These are phyloP conservation scores for Chimonanthus praecox DNA, from an alignment of 164 flowering plant genomes.

Conservation along the genomic window DNA sequence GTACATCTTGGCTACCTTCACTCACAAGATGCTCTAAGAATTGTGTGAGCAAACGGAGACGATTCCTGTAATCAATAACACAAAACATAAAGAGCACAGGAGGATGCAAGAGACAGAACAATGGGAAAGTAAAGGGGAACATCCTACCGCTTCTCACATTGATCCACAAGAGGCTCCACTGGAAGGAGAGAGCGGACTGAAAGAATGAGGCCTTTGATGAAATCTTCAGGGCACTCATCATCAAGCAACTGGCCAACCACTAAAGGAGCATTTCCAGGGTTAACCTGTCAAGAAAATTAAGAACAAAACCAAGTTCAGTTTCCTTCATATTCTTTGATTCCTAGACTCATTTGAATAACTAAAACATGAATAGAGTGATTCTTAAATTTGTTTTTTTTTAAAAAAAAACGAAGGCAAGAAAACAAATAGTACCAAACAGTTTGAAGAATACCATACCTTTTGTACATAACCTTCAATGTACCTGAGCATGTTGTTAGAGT, in stretches of 20 bases:
- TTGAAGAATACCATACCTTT: conserved; percentile 44
- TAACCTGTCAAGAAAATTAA: conserved; percentile 48
- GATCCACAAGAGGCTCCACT: conserved; percentile 96
- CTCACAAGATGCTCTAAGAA: conserved; percentile 99
- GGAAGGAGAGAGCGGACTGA: conserved; percentile 82
- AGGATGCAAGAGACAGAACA: background rate
- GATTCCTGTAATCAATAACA: conserved; percentile 58
- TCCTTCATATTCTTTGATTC: background rate
- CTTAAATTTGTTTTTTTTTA: too few relatives aligned
- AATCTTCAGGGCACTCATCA: conserved; percentile 99
- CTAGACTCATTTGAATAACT: background rate
- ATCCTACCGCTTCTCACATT: conserved; percentile 91
- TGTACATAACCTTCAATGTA: conserved; percentile 99
- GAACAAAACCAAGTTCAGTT: background rate
- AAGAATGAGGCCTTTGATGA: conserved; percentile 80
- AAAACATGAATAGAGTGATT: background rate
- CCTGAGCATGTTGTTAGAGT: conserved; percentile 93
- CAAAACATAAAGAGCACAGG: conserved; percentile 10
- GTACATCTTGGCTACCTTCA: conserved; percentile 99
- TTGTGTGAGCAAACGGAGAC: conserved; percentile 92
- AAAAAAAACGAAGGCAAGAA: background rate
- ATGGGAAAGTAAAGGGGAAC: background rate
- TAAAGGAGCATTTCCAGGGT: conserved; percentile 97
- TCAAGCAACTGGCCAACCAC: conserved; percentile 97
- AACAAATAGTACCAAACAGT: background rate